Percentiles rank a stretch among this genome's conserved stretches.
Conservation (phyloP, 441 rosid genomes). For the Adansonia gregorii region DNA sequence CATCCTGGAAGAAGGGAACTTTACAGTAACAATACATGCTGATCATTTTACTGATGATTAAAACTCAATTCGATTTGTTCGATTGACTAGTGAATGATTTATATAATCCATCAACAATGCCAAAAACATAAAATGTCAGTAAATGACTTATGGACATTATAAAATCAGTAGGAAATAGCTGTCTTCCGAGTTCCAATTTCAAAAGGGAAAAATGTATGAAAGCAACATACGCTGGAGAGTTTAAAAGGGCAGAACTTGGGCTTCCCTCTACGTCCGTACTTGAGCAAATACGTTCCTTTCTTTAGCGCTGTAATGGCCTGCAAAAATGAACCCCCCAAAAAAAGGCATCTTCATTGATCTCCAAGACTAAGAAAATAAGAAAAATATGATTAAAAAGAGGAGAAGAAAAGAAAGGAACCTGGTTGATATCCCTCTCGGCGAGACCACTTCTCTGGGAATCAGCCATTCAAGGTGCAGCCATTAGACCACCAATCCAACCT, state of each 20-base stretch:
- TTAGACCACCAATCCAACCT: conserved; percentile 48
- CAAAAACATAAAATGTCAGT: not conserved
- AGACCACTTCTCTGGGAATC: conserved; percentile 62
- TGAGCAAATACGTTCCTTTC: conserved; percentile 65
- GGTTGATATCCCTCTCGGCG: conserved; percentile 78
- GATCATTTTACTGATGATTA: not conserved
- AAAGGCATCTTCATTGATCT: not conserved
- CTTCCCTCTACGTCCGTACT: conserved; percentile 72
- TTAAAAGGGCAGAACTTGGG: conserved; percentile 72
- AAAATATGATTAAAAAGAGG: not conserved
- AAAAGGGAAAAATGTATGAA: not conserved
- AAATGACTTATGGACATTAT: not conserved
- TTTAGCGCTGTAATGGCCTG: conserved; percentile 67
- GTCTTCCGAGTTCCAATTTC: not conserved
- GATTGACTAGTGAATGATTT: not conserved
- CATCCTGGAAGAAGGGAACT: conserved; percentile 53
- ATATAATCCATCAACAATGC: not conserved
- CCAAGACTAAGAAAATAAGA: not conserved
- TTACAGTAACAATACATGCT: no score
- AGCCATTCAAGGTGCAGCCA: conserved; percentile 76
- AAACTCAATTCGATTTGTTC: not conserved
- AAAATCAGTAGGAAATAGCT: not conserved
- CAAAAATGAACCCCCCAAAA: conserved; percentile 8
- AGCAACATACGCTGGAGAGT: conserved; percentile 56
- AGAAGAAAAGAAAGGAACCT: conserved; percentile 41